phyloP scores from a whole-genome alignment of 2,329 filamentous ascomycete species.

The Penicillium sp. region DNA sequence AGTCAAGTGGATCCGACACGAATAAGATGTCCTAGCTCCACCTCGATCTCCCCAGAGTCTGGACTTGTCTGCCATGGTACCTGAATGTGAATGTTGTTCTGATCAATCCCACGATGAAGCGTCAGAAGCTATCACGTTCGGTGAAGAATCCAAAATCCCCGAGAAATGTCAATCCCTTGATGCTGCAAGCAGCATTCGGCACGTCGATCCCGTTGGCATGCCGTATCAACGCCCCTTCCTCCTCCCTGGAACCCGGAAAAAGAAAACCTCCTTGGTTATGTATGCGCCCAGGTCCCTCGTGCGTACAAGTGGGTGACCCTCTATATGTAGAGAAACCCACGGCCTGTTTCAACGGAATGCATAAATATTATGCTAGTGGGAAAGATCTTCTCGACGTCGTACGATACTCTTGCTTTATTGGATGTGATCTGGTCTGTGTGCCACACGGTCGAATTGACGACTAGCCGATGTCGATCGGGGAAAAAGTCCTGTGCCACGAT shows the following conservation, averaged over 20 bases:
- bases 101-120: neutral
- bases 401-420: neutral
- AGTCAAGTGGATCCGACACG: neutral
- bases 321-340: neutral
- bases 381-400: neutral
- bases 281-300: too few relatives aligned
- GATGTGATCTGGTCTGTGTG: neutral
- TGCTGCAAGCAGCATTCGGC: slow-evolving; percentile 16
- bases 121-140: neutral
- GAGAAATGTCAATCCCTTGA: slow-evolving; percentile 14
- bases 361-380: neutral
- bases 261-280: neutral
- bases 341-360: neutral
- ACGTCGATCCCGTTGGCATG: slow-evolving; percentile 21
- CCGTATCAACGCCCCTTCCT: slow-evolving; percentile 19
- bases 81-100: neutral
- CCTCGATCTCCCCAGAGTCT: neutral
- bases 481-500: neutral
- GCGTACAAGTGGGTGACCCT: neutral
- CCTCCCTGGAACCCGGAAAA: slow-evolving; percentile 7
- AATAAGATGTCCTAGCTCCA: neutral
- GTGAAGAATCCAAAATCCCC: slow-evolving; percentile 5
- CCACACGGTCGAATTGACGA: neutral
- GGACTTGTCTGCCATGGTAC: neutral
- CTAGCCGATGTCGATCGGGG: neutral